Evolutionary conservation across 768 basidiomycete species (phyloP).

Genomic region (Termitomyces titanicus): DNA sequence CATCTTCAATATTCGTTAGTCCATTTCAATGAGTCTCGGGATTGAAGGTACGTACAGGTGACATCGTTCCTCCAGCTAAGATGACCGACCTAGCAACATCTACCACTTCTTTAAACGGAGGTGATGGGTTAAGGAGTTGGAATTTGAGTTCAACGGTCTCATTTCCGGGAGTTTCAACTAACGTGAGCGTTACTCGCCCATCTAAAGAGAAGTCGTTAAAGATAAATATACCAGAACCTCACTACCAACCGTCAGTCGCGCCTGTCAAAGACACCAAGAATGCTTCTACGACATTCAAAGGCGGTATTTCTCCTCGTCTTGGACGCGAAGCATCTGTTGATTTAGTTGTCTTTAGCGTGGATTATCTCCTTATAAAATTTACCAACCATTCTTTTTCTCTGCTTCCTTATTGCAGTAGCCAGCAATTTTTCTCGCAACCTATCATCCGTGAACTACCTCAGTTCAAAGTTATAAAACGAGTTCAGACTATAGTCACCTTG

Average conservation of each 20-base stretch:
- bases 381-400: slow-evolving; percentile 37
- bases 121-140: slow-evolving; percentile 88
- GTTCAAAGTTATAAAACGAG: not conserved
- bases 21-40: not conserved
- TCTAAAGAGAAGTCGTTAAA: slow-evolving; percentile 39
- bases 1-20: slow-evolving; percentile 46
- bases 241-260: slow-evolving; percentile 60
- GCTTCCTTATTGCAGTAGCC: slow-evolving; percentile 70
- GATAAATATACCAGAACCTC: not conserved
- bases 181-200: slow-evolving; percentile 66
- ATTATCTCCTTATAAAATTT: not conserved
- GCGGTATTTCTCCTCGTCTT: slow-evolving; percentile 53
- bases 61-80: slow-evolving; percentile 97
- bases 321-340: slow-evolving; percentile 12
- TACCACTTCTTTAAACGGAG: slow-evolving; percentile 80
- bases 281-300: slow-evolving; percentile 76
- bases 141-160: slow-evolving; percentile 74
- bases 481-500: slow-evolving; percentile 50
- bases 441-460: not conserved
- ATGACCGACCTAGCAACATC: slow-evolving; percentile 81
- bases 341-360: not conserved
- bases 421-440: slow-evolving; percentile 81
- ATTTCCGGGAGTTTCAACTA: slow-evolving; percentile 33
- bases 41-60: slow-evolving; percentile 58
- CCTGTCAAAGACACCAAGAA: slow-evolving; percentile 77